Conservation (phyloP, 371 early-diverging fungal genomes). For the Apophysomyces trapeziformis region DNA sequence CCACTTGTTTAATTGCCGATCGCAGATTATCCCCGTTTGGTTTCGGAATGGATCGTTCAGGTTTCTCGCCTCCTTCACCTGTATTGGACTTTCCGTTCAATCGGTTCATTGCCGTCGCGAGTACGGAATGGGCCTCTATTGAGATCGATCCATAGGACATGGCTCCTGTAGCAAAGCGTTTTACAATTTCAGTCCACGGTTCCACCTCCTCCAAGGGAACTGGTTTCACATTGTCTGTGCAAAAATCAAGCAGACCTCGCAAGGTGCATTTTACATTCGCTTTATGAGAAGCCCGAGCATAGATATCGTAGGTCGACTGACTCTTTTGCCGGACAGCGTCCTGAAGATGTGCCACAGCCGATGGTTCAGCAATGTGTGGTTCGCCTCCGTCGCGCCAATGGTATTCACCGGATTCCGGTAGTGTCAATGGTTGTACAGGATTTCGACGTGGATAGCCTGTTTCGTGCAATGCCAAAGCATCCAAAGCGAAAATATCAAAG, state of each 20-base stretch:
- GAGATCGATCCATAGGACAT: constrained; percentile 97
- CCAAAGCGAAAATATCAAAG: constrained; percentile 86
- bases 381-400: constrained; percentile 94
- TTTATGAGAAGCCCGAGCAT: constrained; percentile 75
- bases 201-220: constrained; percentile 93
- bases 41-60: constrained; percentile 67
- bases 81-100: constrained; percentile 95
- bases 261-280: constrained; percentile 88
- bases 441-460: constrained; percentile 75
- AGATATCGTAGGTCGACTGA: constrained; percentile 77
- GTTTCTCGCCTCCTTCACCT: constrained; percentile 96
- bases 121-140: constrained; percentile 85
- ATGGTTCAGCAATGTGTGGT: constrained; percentile 88
- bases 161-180: constrained; percentile 95
- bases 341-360: constrained; percentile 83
- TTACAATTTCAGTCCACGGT: constrained; percentile 94
- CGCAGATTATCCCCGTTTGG: constrained; percentile 79
- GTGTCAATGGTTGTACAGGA: constrained; percentile 58
- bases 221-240: constrained; percentile 65
- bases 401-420: constrained; percentile 92
- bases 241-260: constrained; percentile 90
- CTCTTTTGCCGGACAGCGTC: constrained; percentile 92
- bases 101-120: constrained; percentile 93
- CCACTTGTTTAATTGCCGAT: constrained; percentile 96
- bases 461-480: constrained; percentile 86